Evolutionary conservation across 2,329 filamentous ascomycete genomes (phyloP).

Genomic region (Hortaea werneckii): DNA sequence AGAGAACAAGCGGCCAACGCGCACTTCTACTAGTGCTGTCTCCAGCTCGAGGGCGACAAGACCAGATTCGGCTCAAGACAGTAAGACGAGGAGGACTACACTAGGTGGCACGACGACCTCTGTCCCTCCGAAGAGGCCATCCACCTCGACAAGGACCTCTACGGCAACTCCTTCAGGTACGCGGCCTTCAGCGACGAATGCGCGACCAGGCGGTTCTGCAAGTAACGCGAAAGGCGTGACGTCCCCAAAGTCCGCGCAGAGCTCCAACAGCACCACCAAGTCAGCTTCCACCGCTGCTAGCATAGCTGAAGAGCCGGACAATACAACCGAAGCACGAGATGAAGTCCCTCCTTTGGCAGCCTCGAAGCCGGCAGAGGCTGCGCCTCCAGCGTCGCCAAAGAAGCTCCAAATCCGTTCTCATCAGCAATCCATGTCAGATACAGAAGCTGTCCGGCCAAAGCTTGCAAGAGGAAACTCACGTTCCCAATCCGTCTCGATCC

Average conservation of each 20-base stretch:
- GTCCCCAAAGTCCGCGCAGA: slow-evolving; percentile 3
- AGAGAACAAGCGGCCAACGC: slow-evolving; percentile 8
- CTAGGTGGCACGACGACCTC: slow-evolving; percentile 2
- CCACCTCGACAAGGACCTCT: slow-evolving; percentile 1
- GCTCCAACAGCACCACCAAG: slow-evolving; percentile 7
- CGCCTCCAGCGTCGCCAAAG: slow-evolving; percentile 8
- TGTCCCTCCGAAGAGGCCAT: slow-evolving; percentile 5
- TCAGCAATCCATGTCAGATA: slow-evolving; percentile 14
- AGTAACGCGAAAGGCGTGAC: slow-evolving; percentile 2
- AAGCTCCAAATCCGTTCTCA: slow-evolving; percentile 6
- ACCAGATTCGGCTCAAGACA: slow-evolving; percentile 1
- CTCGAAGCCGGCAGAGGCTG: slow-evolving; percentile 1
- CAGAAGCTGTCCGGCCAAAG: slow-evolving; percentile 11
- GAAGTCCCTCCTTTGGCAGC: background rate
- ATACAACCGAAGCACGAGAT: background rate
- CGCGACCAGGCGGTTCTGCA: background rate
- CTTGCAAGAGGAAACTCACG: slow-evolving; percentile 10
- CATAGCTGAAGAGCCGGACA: slow-evolving; percentile 14
- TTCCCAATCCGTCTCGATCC: slow-evolving; percentile 14
- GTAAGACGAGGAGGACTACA: slow-evolving; percentile 4
- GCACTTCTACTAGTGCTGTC: slow-evolving; percentile 4
- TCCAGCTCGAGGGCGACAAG: background rate
- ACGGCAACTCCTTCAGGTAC: slow-evolving; percentile 1
- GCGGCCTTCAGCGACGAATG: background rate
- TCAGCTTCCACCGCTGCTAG: slow-evolving; percentile 13